A percentile compares a stretch with the other conserved stretches of the same genome.
phyloP scores from a whole-genome alignment of 306 rosid species.

The Inga laurina region DNA sequence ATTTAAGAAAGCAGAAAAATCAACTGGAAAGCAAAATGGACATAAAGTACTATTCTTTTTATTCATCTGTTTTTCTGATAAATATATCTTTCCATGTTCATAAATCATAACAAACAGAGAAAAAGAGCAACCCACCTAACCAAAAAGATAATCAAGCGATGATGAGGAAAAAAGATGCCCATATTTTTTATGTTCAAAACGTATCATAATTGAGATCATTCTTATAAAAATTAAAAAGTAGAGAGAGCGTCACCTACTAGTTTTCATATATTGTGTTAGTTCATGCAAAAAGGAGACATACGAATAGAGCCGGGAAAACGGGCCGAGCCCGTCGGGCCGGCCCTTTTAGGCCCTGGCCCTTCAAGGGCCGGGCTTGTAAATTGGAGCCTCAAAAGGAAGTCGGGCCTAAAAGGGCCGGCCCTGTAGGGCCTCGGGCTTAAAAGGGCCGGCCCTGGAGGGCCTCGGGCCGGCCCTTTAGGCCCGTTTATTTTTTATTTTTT shows the following conservation, averaged over 20 bases:
- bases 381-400: too few relatives aligned
- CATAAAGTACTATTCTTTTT: background rate
- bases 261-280: constrained; percentile 34
- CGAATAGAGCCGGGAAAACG: too few relatives aligned
- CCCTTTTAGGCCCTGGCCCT: too few relatives aligned
- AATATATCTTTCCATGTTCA: background rate
- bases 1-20: background rate
- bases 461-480: too few relatives aligned
- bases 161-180: constrained; percentile 15
- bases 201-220: constrained; percentile 9
- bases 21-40: background rate
- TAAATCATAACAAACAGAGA: constrained; percentile 19
- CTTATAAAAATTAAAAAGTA: constrained; percentile 22
- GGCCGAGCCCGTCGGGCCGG: too few relatives aligned
- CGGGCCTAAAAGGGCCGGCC: too few relatives aligned
- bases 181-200: constrained; percentile 2
- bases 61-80: background rate
- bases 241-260: constrained; percentile 26
- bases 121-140: constrained; percentile 34
- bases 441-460: too few relatives aligned
- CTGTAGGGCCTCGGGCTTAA: too few relatives aligned
- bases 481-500: too few relatives aligned
- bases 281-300: constrained; percentile 1
- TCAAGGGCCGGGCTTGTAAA: too few relatives aligned
- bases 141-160: constrained; percentile 2